Conservation (phyloP, 257 asterid genomes). For the Nicotiana paniculata region DNA sequence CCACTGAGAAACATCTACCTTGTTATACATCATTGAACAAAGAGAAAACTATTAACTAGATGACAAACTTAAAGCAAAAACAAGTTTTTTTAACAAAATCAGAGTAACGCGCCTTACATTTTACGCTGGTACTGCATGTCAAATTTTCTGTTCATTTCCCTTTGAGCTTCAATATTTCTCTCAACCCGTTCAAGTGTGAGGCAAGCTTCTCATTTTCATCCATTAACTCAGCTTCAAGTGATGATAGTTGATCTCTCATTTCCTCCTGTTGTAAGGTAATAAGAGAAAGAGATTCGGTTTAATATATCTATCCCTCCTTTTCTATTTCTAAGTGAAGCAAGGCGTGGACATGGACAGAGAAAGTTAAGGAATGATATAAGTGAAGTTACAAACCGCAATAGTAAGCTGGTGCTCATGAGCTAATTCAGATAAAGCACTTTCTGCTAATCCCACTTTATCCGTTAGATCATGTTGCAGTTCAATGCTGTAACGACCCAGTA, state of each 20-base stretch:
- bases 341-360: background rate
- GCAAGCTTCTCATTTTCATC: constrained; percentile 50
- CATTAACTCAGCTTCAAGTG: constrained; percentile 45
- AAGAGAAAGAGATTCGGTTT: background rate
- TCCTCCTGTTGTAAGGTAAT: constrained; percentile 45
- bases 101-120: constrained; percentile 43
- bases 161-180: constrained; percentile 42
- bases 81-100: background rate
- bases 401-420: constrained; percentile 46
- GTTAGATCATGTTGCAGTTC: constrained; percentile 42
- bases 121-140: constrained; percentile 73
- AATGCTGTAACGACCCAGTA: background rate
- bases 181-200: constrained; percentile 31
- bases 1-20: background rate
- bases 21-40: background rate
- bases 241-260: constrained; percentile 58
- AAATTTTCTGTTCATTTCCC: constrained; percentile 56
- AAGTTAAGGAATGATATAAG: background rate
- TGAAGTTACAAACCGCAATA: constrained; percentile 44
- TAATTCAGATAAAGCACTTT: constrained; percentile 64
- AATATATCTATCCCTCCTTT: background rate
- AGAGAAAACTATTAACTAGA: background rate
- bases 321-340: background rate
- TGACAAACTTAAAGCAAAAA: background rate
- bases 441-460: constrained; percentile 57